These are phyloP conservation scores for Aurantiochytrium sp. DNA, from an alignment of 108 stramenopile genomes.

Conservation along the genomic window DNA sequence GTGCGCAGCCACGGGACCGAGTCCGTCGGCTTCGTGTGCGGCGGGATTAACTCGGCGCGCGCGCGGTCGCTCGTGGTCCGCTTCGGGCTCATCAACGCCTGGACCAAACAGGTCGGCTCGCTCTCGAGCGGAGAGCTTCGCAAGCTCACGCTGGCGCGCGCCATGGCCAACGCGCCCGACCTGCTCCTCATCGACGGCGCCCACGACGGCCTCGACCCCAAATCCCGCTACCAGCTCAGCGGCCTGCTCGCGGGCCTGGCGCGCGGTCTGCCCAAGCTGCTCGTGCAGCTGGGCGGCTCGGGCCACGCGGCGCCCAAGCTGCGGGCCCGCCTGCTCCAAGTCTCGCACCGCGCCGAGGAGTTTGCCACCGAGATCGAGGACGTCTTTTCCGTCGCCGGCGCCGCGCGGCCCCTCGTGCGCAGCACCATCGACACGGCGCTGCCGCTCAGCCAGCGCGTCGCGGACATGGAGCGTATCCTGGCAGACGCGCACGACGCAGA, in stretches of 20 bases:
- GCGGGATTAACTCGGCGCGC: not conserved
- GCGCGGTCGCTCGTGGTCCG: not conserved
- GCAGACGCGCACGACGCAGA: not conserved
- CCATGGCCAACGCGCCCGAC: not conserved
- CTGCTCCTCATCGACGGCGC: conserved; percentile 20
- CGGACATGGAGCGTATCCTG: not conserved
- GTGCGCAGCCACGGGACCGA: not conserved
- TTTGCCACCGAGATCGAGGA: not conserved
- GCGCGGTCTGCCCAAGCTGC: not conserved
- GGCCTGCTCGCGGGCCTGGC: not conserved
- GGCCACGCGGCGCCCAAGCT: not conserved
- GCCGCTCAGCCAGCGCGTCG: not conserved
- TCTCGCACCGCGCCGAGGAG: conserved; percentile 26
- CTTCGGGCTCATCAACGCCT: not conserved
- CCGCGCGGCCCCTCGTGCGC: not conserved
- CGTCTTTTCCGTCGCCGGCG: not conserved
- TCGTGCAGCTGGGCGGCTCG: not conserved
- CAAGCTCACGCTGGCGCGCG: conserved; percentile 20
- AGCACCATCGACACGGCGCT: not conserved
- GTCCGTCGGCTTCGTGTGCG: not conserved
- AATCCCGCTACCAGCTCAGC: not conserved
- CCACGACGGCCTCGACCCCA: conserved; percentile 24
- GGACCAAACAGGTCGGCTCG: not conserved
- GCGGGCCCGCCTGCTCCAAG: not conserved
- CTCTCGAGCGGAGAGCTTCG: conserved; percentile 28